Base-by-base conservation (phyloP, 345 rosid species). In the Fremontodendron californicum region DNA sequence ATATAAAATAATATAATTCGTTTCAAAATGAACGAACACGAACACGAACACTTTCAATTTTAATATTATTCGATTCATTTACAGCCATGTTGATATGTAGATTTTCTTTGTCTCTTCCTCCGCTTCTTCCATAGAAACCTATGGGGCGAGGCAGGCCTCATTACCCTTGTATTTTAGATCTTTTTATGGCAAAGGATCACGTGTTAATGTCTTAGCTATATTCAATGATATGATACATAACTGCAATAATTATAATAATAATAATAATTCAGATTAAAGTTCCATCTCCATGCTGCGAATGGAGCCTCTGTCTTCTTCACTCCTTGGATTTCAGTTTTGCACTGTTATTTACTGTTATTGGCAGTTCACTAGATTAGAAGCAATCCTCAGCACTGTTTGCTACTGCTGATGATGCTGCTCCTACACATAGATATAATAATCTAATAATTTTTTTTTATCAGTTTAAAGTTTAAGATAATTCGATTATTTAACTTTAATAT, bases 341-440 rank as follows among this genome's bases (percentile, higher is more conserved):
- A 39, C 48, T 65, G 48, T 39, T 37, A 19, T 37, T 49, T 31
- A 9, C 74, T 18, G 35, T 6, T 37, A 69, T 29, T 18, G 60
- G 54, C 57, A 29, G 54, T n/a, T 66, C 16, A n/a, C 9, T 66
- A 40, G 71, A 66, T 16, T 27, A 45, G 73, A 15, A 25, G 55
- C 73, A 46, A 69, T 45, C 73, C 18, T 16, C 23, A 25, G 39
- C 73, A 69, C 55, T 69, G 73, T 69, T 69, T 46, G 35, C 73
- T 31, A 6, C 57, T 69, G 73, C 55, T 42, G 25, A 6, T 45
- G 48, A 40, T 23, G 15, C 54, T 29, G 39, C 15, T 9, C 12
- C 42, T 10, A 10, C 21, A 23, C 29, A n/a, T n/a, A n/a, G n/a
- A n/a, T n/a, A n/a, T n/a, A n/a, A n/a, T n/a, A n/a, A n/a, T n/a